Evolutionary conservation across 495 filamentous ascomycete species (phyloP).

Genomic region (Tuber borchii): DNA sequence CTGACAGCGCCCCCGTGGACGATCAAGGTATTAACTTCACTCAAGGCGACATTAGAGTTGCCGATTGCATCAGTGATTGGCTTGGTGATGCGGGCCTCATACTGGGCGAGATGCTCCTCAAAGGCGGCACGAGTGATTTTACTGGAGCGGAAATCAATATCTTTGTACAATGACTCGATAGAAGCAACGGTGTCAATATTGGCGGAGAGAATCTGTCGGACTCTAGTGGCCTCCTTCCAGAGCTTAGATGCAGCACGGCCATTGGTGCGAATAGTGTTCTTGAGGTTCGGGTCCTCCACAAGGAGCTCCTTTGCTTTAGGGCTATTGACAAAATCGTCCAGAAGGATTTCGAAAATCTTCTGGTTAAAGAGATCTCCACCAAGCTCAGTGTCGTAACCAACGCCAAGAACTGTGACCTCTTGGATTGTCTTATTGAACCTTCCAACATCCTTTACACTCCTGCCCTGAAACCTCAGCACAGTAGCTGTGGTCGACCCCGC

Average conservation of each 20-base stretch:
- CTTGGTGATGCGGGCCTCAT: conserved; percentile 59
- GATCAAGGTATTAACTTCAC: conserved; percentile 82
- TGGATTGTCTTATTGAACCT: conserved; percentile 95
- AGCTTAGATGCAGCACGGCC: conserved; percentile 81
- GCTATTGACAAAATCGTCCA: conserved; percentile 65
- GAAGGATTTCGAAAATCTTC: conserved; percentile 80
- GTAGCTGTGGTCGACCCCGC: conserved; percentile 97
- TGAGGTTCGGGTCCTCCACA: conserved; percentile 48
- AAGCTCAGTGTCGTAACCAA: conserved; percentile 80
- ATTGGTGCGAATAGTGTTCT: conserved; percentile 58
- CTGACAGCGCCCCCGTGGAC: conserved; percentile 85
- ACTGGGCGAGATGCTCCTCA: conserved; percentile 67
- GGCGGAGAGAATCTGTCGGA: conserved; percentile 86
- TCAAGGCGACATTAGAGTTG: conserved; percentile 62
- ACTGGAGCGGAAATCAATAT: conserved; percentile 82
- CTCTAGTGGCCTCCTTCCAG: conserved; percentile 80
- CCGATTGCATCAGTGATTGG: conserved; percentile 70
- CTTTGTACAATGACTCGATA: conserved; percentile 84
- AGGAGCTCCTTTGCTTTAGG: conserved; percentile 62
- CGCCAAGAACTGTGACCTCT: conserved; percentile 78
- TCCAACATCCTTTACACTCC: conserved; percentile 82
- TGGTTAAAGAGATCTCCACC: conserved; percentile 87
- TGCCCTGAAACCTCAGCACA: conserved; percentile 79
- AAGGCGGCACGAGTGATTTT: conserved; percentile 77
- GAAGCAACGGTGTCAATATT: conserved; percentile 73